Conservation (phyloP, 2,329 filamentous ascomycete genomes). For the Ophiognomonia clavigignenti-juglandacearum region DNA sequence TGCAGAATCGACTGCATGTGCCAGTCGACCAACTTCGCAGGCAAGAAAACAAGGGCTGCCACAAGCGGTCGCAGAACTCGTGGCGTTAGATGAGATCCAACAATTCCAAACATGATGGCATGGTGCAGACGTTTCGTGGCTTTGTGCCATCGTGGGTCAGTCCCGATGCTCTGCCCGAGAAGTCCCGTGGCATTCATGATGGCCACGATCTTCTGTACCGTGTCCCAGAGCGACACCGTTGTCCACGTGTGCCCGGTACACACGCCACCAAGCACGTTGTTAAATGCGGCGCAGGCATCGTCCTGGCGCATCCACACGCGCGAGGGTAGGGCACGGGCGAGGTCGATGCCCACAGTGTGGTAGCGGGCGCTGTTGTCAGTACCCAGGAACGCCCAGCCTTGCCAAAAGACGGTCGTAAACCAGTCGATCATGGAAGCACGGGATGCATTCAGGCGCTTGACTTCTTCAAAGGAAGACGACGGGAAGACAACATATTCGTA, state of each 20-base stretch:
- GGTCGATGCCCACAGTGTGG: slow-evolving; percentile 11
- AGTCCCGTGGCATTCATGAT: slow-evolving; percentile 11
- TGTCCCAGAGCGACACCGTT: slow-evolving; percentile 6
- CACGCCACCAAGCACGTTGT: background rate
- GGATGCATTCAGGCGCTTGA: slow-evolving; percentile 11
- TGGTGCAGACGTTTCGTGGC: slow-evolving; percentile 4
- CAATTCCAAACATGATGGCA: slow-evolving; percentile 10
- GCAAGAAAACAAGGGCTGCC: slow-evolving; percentile 4
- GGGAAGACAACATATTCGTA: slow-evolving; percentile 18
- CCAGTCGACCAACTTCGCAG: slow-evolving; percentile 11
- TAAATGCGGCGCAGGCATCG: slow-evolving; percentile 2
- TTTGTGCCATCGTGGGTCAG: slow-evolving; percentile 11
- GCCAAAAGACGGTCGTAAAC: slow-evolving; percentile 9
- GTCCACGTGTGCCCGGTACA: slow-evolving; percentile 11
- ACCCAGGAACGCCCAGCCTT: slow-evolving; percentile 16
- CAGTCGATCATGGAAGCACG: slow-evolving; percentile 15
- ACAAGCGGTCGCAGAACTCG: slow-evolving; percentile 10
- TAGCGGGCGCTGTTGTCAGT: slow-evolving; percentile 11
- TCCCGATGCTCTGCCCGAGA: slow-evolving; percentile 12
- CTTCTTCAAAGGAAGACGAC: slow-evolving; percentile 13
- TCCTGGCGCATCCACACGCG: slow-evolving; percentile 11
- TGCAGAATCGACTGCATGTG: slow-evolving; percentile 9
- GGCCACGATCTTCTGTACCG: slow-evolving; percentile 13
- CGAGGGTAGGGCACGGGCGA: slow-evolving; percentile 14
- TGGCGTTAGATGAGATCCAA: background rate